These are phyloP conservation scores for Rutstroemia sydowiana DNA, from an alignment of 2,329 filamentous ascomycete genomes.

Conservation along the genomic window DNA sequence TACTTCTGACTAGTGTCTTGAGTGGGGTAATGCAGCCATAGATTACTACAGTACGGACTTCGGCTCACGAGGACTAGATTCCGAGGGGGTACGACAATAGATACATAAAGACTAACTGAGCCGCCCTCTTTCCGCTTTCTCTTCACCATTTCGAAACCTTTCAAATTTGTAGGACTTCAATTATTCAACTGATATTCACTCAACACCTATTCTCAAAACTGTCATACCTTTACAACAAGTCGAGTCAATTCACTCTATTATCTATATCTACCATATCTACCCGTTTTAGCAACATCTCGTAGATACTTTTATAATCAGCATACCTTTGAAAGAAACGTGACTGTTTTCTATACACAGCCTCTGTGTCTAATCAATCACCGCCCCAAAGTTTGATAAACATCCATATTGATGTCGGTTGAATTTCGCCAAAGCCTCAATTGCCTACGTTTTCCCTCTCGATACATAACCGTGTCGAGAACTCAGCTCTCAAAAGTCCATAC, in stretches of 20 bases:
- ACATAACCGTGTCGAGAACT: slow-evolving; percentile 48
- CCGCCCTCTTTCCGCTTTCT: neutral
- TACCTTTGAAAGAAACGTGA: neutral
- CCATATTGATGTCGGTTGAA: slow-evolving; percentile 52
- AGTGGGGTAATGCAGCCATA: slow-evolving; percentile 6
- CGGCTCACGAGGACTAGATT: neutral
- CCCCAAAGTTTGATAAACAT: slow-evolving; percentile 14
- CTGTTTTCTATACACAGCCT: neutral
- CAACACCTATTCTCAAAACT: neutral
- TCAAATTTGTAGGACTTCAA: too few relatives aligned
- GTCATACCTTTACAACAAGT: neutral
- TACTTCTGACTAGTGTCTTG: neutral
- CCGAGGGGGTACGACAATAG: neutral
- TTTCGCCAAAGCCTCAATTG: slow-evolving; percentile 45
- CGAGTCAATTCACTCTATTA: too few relatives aligned
- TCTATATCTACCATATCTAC: too few relatives aligned
- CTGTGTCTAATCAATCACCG: neutral
- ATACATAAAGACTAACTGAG: slow-evolving; percentile 9
- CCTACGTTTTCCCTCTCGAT: slow-evolving; percentile 47
- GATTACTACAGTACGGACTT: too few relatives aligned
- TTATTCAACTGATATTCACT: neutral
- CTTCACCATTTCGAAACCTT: neutral
- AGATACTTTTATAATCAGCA: too few relatives aligned
- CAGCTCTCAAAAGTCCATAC: slow-evolving; percentile 49
- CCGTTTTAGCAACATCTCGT: too few relatives aligned